A percentile compares a stretch with the other conserved stretches of the same genome.
Evolutionary conservation across 306 rosid genomes (phyloP).

Genomic region (Begonia loranthoides): DNA sequence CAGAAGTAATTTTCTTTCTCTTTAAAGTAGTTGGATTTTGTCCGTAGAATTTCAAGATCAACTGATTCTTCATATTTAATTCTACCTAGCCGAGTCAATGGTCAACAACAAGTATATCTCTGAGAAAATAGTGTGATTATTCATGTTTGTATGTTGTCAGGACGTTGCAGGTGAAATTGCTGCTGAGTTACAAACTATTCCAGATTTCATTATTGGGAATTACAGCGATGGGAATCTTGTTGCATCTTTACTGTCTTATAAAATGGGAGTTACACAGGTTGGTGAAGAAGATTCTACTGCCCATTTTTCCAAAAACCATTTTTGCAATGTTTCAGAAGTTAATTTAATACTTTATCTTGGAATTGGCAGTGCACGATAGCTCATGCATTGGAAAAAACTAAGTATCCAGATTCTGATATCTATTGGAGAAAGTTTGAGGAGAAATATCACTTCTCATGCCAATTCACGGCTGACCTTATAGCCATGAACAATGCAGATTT

Average conservation of each 20-base stretch:
- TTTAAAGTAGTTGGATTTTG: not conserved
- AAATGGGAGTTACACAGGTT: conserved; percentile 94
- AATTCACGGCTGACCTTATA: conserved; percentile 84
- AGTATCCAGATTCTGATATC: conserved; percentile 79
- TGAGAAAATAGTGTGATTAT: too few species aligned
- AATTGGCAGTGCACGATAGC: conserved; percentile 75
- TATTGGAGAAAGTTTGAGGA: conserved; percentile 85
- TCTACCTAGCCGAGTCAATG: too few species aligned
- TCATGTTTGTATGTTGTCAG: conserved; percentile 17
- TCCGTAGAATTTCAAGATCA: not conserved
- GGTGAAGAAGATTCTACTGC: conserved; percentile 6
- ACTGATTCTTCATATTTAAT: not conserved
- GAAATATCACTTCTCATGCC: conserved; percentile 79
- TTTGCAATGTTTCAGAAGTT: conserved; percentile 4
- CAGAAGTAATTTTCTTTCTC: conserved; percentile 42
- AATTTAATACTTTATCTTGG: conserved; percentile 8
- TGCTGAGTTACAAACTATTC: conserved; percentile 70
- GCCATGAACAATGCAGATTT: conserved; percentile 95
- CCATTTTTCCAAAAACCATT: not conserved
- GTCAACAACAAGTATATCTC: too few species aligned
- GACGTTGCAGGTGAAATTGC: conserved; percentile 68
- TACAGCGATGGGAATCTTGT: conserved; percentile 97
- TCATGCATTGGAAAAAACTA: conserved; percentile 89
- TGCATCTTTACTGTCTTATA: conserved; percentile 73
- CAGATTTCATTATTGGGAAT: conserved; percentile 89